Conservation (phyloP, 805 yeast species). For the Kazachstania kunashirensis region DNA sequence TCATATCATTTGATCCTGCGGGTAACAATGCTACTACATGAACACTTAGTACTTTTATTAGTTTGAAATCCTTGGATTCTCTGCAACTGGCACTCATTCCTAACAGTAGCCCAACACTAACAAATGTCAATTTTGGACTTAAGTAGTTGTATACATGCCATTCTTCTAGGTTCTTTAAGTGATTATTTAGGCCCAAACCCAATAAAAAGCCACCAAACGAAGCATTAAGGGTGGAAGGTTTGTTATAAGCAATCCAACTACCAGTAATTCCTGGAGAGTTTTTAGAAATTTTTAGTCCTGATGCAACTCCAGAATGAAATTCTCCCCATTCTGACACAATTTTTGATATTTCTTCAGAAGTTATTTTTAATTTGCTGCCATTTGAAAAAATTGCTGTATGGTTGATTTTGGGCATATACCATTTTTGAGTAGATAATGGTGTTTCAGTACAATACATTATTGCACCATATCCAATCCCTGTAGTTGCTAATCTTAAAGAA, state of each 20-base stretch:
- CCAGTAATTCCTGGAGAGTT: conserved; percentile 57
- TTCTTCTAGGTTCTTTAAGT: conserved; percentile 71
- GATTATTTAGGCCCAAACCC: conserved; percentile 89
- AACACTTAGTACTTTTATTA: conserved; percentile 85
- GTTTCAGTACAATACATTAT: conserved; percentile 33
- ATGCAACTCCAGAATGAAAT: conserved; percentile 85
- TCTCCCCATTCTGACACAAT: conserved; percentile 62
- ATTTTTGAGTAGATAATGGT: conserved; percentile 78
- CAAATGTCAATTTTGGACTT: conserved; percentile 77
- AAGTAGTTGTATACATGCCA: conserved; percentile 93
- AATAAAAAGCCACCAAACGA: conserved; percentile 93
- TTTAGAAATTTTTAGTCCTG: conserved; percentile 68
- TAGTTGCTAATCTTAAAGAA: conserved; percentile 60
- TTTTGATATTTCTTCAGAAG: conserved; percentile 40
- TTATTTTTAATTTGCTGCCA: conserved; percentile 52
- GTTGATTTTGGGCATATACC: conserved; percentile 42
- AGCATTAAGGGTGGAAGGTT: conserved; percentile 58
- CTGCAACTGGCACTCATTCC: conserved; percentile 88
- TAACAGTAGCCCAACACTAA: conserved; percentile 76
- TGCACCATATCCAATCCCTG: conserved; percentile 27
- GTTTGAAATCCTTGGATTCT: conserved; percentile 75
- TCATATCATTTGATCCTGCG: conserved; percentile 78
- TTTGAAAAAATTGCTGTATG: conserved; percentile 60
- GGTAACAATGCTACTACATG: conserved; percentile 90
- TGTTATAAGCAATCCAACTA: conserved; percentile 84